Evolutionary conservation across 2,329 filamentous ascomycete species (phyloP).

Genomic region (Monilinia fructigena): DNA sequence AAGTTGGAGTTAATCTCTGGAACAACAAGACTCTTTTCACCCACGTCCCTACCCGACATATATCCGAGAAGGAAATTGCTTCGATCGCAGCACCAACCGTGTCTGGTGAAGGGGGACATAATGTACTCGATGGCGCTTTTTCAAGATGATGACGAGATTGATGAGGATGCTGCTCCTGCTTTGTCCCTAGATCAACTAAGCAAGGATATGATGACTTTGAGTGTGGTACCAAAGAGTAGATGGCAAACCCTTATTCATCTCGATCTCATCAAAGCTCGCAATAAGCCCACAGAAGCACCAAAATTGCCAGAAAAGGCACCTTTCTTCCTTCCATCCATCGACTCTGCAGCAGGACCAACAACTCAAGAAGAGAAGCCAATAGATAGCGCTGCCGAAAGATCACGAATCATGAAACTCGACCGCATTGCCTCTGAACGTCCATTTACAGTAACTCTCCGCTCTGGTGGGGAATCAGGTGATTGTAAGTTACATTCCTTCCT

Average conservation of each 20-base stretch:
- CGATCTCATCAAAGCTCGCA: slow-evolving; percentile 84
- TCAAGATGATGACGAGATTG: slow-evolving; percentile 51
- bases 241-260: slow-evolving; percentile 96
- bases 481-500: slow-evolving; percentile 50
- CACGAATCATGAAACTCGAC: slow-evolving; percentile 69
- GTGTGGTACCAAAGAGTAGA: slow-evolving; percentile 80
- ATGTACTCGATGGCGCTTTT: slow-evolving; percentile 76
- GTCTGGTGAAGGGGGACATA: slow-evolving; percentile 78
- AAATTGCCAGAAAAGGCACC: slow-evolving; percentile 92
- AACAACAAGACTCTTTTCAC: slow-evolving; percentile 90
- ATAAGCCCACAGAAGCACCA: slow-evolving; percentile 88
- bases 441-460: slow-evolving; percentile 57
- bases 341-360: slow-evolving; percentile 35
- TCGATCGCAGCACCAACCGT: slow-evolving; percentile 67
- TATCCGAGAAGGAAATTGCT: slow-evolving; percentile 72
- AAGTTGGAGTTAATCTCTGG: slow-evolving; percentile 91
- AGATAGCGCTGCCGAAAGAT: slow-evolving; percentile 50
- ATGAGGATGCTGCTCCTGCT: slow-evolving; percentile 55
- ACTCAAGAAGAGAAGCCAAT: slow-evolving; percentile 34
- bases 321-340: slow-evolving; percentile 81
- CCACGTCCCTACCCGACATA: slow-evolving; percentile 80
- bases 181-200: slow-evolving; percentile 73
- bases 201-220: slow-evolving; percentile 80
- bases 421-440: slow-evolving; percentile 55
- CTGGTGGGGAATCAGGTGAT: slow-evolving; percentile 54